Evolutionary conservation across 2,329 filamentous ascomycete species (phyloP), one percentile per base, ranked within the genome.

Genomic region (Ophiocordyceps camponoti-saundersi): DNA sequence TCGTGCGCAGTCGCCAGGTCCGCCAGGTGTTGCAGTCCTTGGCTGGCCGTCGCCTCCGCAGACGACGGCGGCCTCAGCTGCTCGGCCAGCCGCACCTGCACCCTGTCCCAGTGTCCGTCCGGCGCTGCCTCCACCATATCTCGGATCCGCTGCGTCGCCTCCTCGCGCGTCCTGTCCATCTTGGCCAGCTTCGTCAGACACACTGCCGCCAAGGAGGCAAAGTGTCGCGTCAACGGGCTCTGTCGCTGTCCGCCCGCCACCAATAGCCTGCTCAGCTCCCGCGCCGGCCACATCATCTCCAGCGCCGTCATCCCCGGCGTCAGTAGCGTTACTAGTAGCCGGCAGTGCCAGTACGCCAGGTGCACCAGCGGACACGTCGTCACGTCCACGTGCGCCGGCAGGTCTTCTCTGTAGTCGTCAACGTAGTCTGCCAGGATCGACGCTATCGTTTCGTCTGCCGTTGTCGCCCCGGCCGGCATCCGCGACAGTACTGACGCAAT

Each of bases 281-380:
- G 69, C 23, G 76, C 75, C 6, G 78, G 72, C 59, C 74, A 77
- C 20, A 83, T 62, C 16, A 80, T 68, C 49, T 82, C 73, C 2
- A 68, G 63, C 0, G 75, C 68, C 40, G 73, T 72, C 1, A 72
- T 67, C 12, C 68, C 69, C 1, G 75, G 71, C 36, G 72, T 74
- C 47, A 80, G 66, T 2, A 84, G 68, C 46, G 79, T 76, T 11
- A 77, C 69, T 18, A 86, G 66, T 10, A 85, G 68, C 50, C 79
- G 76, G 52, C 76, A 71, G 58, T 85, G 80, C 74, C 82, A 84
- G 61, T 83, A 85, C 18, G 74, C 74, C 22, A 86, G 67, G 53
- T 82, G 76, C 2, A 85, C 67, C 30, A 81, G 57, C 3, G 75
- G 75, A 44, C 72, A 67, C 3, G 66, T 63, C 0, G 62, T 57